Evolutionary conservation across 2,329 filamentous ascomycete genomes (phyloP), one percentile per base, ranked within the genome.

Genomic region (Sarocladium oryzae): DNA sequence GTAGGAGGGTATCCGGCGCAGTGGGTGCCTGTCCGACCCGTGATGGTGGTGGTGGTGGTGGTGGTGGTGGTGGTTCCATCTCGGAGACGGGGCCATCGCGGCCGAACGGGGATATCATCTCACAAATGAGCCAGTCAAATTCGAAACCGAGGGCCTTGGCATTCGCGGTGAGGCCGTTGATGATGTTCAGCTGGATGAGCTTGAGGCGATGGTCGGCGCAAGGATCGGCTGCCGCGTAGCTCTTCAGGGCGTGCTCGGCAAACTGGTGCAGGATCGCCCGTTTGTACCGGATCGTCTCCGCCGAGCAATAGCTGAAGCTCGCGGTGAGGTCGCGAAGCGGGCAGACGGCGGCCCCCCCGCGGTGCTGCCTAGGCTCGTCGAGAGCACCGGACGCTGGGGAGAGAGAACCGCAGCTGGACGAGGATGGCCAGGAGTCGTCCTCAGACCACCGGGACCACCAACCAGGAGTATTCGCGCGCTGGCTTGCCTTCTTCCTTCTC

Each of bases 121-220:
- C 48, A 35, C 52, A 53, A 2, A 53, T 30, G 20, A 53, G 52
- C 52, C 52, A 53, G 49, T 53, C 52, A 46, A 53, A 50, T 2
- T 20, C 15, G 35, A 53, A 51, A 9, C 52, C 52, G 4, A 53
- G 23, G 4, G 48, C 35, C 10, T 20, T 33, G 2, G 54, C 51
- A 43, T 55, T 55, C 23, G 26, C 18, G 3, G 45, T 51, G 16
- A 53, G 32, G 10, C 46, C 51, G 20, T 53, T 51, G n/a, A 53
- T 50, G 36, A 45, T 41, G 38, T 55, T 55, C 32, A 53, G 37
- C 38, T 50, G 52, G 20, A 53, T 55, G n/a, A 55, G 51, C 37
- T 16, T 38, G 9, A 50, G 49, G 18, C 26, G 36, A 28, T 53
- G 52, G n/a, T 53, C 52, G 7, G 52, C 52, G 20, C 52, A 32